phyloP scores from a whole-genome alignment of 1,284 basidiomycete genomes.

The Cystobasidium sp. region DNA sequence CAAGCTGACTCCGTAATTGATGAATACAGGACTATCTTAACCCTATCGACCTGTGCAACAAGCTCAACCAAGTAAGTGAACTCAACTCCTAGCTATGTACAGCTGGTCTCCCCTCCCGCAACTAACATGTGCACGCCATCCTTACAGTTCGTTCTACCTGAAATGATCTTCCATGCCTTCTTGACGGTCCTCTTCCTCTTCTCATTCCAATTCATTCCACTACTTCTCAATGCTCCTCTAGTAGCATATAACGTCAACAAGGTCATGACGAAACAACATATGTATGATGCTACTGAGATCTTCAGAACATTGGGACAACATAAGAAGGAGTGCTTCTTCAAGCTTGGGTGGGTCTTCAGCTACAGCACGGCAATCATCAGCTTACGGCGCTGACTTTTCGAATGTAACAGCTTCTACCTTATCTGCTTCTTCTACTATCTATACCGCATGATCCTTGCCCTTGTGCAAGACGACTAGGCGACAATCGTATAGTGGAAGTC shows the following conservation, averaged over 20 bases:
- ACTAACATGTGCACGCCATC: too few species aligned
- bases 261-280: conserved; percentile 89
- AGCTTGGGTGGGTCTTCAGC: conserved; percentile 77
- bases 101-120: too few species aligned
- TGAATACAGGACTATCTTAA: conserved; percentile 83
- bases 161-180: conserved; percentile 93
- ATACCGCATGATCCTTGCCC: conserved; percentile 62
- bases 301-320: conserved; percentile 92
- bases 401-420: conserved; percentile 61
- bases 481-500: neutral
- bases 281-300: conserved; percentile 99
- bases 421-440: conserved; percentile 73
- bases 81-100: too few species aligned
- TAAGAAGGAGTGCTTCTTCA: conserved; percentile 97
- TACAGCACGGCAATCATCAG: too few species aligned
- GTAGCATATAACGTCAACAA: conserved; percentile 93
- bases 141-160: conserved; percentile 89
- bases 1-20: neutral
- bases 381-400: too few species aligned
- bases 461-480: conserved; percentile 53
- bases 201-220: conserved; percentile 92
- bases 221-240: conserved; percentile 88
- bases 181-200: conserved; percentile 81
- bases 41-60: conserved; percentile 99
- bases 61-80: conserved; percentile 96